Evolutionary conservation across 2,329 filamentous ascomycete genomes (phyloP).

Genomic region (Gyromitra esculenta): DNA sequence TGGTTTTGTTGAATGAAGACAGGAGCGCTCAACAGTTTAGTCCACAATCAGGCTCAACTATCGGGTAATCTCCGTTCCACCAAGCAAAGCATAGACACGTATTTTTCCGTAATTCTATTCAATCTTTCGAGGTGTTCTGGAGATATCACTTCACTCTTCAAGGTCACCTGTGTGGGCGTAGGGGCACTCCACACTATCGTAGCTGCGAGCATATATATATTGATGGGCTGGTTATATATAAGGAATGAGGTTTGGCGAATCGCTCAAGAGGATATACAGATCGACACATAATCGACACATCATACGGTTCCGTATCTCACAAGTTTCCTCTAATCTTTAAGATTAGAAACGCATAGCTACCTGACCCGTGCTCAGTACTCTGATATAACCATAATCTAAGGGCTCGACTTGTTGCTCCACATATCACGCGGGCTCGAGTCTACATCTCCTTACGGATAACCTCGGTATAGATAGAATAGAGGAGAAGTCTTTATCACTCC

Average conservation of each 20-base stretch:
- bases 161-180: neutral
- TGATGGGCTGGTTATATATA: neutral
- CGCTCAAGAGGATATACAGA: neutral
- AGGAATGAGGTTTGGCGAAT: neutral
- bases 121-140: neutral
- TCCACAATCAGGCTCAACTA: neutral
- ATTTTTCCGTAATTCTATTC: neutral
- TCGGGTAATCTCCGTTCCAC: neutral
- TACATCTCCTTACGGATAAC: neutral
- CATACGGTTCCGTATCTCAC: neutral
- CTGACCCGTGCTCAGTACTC: neutral
- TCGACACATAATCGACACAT: neutral
- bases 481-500: neutral
- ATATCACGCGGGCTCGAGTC: neutral
- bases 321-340: neutral
- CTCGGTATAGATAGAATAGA: neutral
- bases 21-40: slow-evolving; percentile 16
- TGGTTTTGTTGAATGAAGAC: neutral
- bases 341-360: neutral
- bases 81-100: neutral
- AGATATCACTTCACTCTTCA: neutral
- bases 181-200: neutral
- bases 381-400: neutral
- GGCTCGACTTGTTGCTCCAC: neutral
- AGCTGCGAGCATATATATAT: neutral